These are phyloP conservation scores for Royoungia palumana DNA, from an alignment of 768 basidiomycete genomes.

Conservation along the genomic window DNA sequence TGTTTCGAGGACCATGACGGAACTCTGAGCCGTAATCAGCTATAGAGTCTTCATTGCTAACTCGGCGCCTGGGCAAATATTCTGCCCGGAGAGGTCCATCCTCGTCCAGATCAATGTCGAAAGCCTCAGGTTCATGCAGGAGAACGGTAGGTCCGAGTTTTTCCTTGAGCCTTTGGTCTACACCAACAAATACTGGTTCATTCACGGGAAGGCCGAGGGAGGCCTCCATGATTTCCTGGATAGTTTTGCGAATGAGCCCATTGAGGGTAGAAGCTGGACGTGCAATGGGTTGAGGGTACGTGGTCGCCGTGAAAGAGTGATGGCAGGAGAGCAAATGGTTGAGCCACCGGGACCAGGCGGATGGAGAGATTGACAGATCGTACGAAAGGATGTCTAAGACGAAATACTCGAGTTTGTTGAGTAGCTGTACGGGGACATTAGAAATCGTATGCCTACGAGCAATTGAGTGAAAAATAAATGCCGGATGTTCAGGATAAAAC, in stretches of 20 bases:
- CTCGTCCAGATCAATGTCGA: slow-evolving; percentile 79
- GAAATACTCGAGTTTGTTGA: slow-evolving; percentile 71
- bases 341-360: slow-evolving; percentile 73
- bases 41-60: slow-evolving; percentile 15
- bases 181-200: slow-evolving; percentile 68
- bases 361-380: slow-evolving; percentile 62
- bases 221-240: slow-evolving; percentile 66
- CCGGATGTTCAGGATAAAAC: slow-evolving; percentile 16
- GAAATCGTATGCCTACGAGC: slow-evolving; percentile 72
- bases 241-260: slow-evolving; percentile 60
- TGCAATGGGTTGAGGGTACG: slow-evolving; percentile 71
- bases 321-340: slow-evolving; percentile 63
- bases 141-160: slow-evolving; percentile 44
- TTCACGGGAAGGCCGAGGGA: slow-evolving; percentile 32
- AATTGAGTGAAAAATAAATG: slow-evolving; percentile 1
- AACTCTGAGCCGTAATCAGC: slow-evolving; percentile 2
- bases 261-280: slow-evolving; percentile 72
- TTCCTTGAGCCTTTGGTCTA: slow-evolving; percentile 62
- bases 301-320: slow-evolving; percentile 53
- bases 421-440: slow-evolving; percentile 61
- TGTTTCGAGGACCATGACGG: slow-evolving; percentile 1
- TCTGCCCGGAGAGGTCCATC: slow-evolving; percentile 81
- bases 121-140: slow-evolving; percentile 41
- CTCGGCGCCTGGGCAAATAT: slow-evolving; percentile 69
- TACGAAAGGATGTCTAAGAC: slow-evolving; percentile 68